Base-by-base conservation (phyloP, 768 basidiomycete genomes). In the Kwoniella botswanensis region DNA sequence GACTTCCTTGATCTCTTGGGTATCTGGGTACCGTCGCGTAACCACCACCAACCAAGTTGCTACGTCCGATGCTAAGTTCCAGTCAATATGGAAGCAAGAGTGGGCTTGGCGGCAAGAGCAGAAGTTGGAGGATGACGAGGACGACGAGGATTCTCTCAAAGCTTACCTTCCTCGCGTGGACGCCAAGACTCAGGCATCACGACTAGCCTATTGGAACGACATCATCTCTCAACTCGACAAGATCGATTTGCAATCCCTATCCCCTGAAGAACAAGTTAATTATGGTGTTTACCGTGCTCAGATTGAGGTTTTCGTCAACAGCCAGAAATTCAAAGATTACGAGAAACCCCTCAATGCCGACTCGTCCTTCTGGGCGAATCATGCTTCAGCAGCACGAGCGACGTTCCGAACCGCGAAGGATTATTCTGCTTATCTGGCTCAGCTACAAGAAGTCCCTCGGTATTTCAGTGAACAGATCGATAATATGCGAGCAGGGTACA, bases 401-500 rank as follows among this genome's bases (percentile, higher is more conserved):
- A 42, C 59, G 7, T 69, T 69, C 61, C 15, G 15, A 18, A 24
- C 21, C 53, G 60, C n/a, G 1, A 35, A 57, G 24, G 68, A 69
- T 56, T 69, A 63, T 22, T 44, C 22, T 5, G 29, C 62, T 56
- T 69, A 69, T 35, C 18, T 69, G 18, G 60, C 53, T 18, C 60
- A 69, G 29, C n/a, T 69, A 44, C 55, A 69, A 24, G 46, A 69
- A 26, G 26, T 69, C 15, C 68, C 68, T 29, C 59, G 68, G 12
- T 69, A 69, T 61, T 69, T 69, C 46, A 21, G 62, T n/a, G 60
- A 69, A 56, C 68, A 69, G 29, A 69, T 63, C 50, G 68, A 69
- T 35, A 69, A 69, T 44, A 62, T 69, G 68, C 68, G 68, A 42
- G 18, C 68, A 1, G 68, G 68, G 4, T 22, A 46, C 11, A 69